Base-by-base conservation (phyloP, 495 filamentous ascomycete genomes). In the Parmelia sp. region DNA sequence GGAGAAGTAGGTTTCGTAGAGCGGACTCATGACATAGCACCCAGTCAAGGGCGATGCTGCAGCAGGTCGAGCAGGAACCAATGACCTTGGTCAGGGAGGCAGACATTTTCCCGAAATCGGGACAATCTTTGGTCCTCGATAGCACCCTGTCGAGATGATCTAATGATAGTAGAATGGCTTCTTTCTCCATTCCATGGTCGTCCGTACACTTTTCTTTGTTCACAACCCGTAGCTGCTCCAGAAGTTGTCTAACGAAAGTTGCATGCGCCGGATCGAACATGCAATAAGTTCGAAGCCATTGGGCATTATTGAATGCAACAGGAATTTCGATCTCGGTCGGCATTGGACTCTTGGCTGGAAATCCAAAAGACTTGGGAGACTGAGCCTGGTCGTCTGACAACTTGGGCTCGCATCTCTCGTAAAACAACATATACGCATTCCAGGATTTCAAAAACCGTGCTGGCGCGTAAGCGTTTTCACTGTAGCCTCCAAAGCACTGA, bases 391-490 rank as follows among this genome's bases (percentile, higher is more conserved):
- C 71, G 19, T 72, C 70, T 10, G 71, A 65, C 7, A 83, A 79
- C 62, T 90, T 78, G 17, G 83, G 84, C 2, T 88, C 85, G 7
- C 87, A 85, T 63, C 94, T 83, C 72, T 96, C 89, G 71, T 97
- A 99, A 76, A 99, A 97, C 45, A 99, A 81, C 91, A 97, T 96
- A 70, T 99, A 99, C 23, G 92, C 94, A 74, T 88, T 95, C 77
- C 86, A 92, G 11, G 80, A 79, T 71, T 94, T 96, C 60, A 85
- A 83, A 60, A 76, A 76, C 0, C 74, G 76, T 23, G 76, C 66
- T 71, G 70, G 58, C 68, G 82, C 76, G 65, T 75, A 44, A 64
- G 76, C 68, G 77, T 78, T 60, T 72, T 81, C 72, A 8, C 68
- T 44, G 36, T 80, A 76, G 8, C 94, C 94, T 49, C 94, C 94